Evolutionary conservation across 257 asterid genomes (phyloP), one percentile per base, ranked within the genome.

Genomic region (Jaltomata sinuosa): DNA sequence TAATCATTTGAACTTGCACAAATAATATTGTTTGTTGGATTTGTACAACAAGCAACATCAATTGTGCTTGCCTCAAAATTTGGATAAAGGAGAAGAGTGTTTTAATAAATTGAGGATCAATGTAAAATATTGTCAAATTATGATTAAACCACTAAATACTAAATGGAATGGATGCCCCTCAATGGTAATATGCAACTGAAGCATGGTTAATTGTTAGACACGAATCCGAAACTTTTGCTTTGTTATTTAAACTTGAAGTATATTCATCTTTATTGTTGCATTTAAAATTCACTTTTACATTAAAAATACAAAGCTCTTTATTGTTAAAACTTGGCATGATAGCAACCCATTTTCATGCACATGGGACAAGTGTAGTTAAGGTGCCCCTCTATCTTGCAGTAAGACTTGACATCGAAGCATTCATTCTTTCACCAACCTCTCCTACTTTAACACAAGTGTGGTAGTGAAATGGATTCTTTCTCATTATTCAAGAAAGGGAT

Each of bases 401-500:
- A 62, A 74, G 77, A 68, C 83, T 74, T 84, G 74, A 84, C 19
- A 84, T 83, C 50, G 50, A 74, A 87, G 84, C 76, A 74, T 69
- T 84, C 50, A 76, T 84, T 61, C 59, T 72, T 38, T 69, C 71
- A 83, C 81, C 71, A 72, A 82, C 84, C 79, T 64, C 62, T 77
- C 62, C 40, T 77, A 49, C 82, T 77, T 47, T 42, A 72, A 27
- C 82, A 18, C 0, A 77, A 49, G 19, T 47, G 61, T 25, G 81
- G 6, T 76, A 49, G 42, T 77, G 62, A 77, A n/a, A 77, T 77
- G 62, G 16, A 16, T 77, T 77, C 62, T 49, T 25, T 47, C 81
- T 77, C 42, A 77, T 49, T 49, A 27, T 76, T 49, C 81, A 27
- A 76, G 42, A 76, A 76, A 47, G 42, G 22, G 42, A 27, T 34